Conservation (phyloP, 768 basidiomycete species). For the Gloeostereum incarnatum region DNA sequence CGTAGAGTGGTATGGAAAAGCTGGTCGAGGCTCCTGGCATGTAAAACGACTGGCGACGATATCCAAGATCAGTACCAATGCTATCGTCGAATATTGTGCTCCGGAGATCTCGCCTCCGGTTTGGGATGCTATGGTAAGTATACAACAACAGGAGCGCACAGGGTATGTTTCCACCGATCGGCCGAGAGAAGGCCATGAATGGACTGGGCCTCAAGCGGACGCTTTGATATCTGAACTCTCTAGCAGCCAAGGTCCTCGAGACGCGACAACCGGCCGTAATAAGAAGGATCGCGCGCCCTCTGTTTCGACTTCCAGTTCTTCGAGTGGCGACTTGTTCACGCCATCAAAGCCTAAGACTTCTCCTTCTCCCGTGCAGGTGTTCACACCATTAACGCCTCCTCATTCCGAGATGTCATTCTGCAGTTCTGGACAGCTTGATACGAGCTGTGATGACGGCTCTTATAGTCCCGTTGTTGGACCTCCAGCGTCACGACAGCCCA, state of each 20-base stretch:
- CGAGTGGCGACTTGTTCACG: constrained; percentile 2
- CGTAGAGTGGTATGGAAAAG: constrained; percentile 25
- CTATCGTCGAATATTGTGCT: constrained; percentile 20
- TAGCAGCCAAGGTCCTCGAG: neutral
- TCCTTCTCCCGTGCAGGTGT: constrained; percentile 2
- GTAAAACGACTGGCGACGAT: constrained; percentile 14
- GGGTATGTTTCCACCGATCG: neutral
- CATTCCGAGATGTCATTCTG: too few relatives aligned
- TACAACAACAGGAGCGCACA: constrained; percentile 5
- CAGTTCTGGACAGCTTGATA: too few relatives aligned
- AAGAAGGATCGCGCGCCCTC: neutral
- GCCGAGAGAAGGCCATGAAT: constrained; percentile 1
- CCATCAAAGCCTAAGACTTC: neutral
- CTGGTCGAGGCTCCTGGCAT: constrained; percentile 21
- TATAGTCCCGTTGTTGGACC: too few relatives aligned
- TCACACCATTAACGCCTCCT: constrained; percentile 1
- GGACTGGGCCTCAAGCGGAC: constrained; percentile 6
- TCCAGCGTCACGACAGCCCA: too few relatives aligned
- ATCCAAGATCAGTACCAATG: constrained; percentile 19
- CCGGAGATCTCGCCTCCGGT: constrained; percentile 13
- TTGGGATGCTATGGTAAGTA: constrained; percentile 14
- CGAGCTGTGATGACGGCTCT: too few relatives aligned
- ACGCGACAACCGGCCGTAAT: neutral
- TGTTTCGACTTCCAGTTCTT: constrained; percentile 2
- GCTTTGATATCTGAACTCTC: neutral